Base-by-base conservation (phyloP, 129 eudicot genomes). In the Flaveria linearis region DNA sequence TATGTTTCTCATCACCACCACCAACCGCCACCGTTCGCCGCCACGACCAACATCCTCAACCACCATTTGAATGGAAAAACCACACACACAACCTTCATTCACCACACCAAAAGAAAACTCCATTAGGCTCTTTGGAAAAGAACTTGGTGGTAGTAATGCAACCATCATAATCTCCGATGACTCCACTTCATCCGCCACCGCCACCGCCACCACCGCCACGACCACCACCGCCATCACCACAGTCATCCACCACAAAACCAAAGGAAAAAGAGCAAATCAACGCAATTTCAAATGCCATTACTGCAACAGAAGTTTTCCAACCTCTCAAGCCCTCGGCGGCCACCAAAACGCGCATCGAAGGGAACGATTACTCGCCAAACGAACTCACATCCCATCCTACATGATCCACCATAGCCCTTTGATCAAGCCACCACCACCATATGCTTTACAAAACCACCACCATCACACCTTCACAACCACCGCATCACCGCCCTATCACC, bases 251-350 rank as follows among this genome's bases (percentile, higher is more conserved):
- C 52, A 56, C 9, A 30, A 74, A 72, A 64, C 61, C 51, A 65
- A 52, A 23, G 30, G 63, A 39, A 55, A 43, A 17, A 33, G 10
- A 25, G 47, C 69, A 56, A 83, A 66, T 57, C 72, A 53, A 41
- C 64, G 97, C 6, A 88, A 74, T 15, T 93, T 93, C 68, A 91
- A 93, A 69, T 93, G 97, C 87, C 88, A 85, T 26, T 93, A 93
- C 55, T 93, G 98, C 64, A 75, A 86, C 74, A 47, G 90, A 68
- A 91, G 81, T 84, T 90, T 93, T 87, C 89, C 91, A 1, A 90
- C 98, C 9, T 93, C 97, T 2, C 98, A 93, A 80, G 98, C 98
- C 17, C 82, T 93, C 3, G 97, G 97, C 25, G 98, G 98, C 64
- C 98, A 93, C 72, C 98, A 93, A 55, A 80, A 80, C 15, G 84